Base-by-base conservation (phyloP, 2,329 filamentous ascomycete genomes). In the Hypoxylon sp. region DNA sequence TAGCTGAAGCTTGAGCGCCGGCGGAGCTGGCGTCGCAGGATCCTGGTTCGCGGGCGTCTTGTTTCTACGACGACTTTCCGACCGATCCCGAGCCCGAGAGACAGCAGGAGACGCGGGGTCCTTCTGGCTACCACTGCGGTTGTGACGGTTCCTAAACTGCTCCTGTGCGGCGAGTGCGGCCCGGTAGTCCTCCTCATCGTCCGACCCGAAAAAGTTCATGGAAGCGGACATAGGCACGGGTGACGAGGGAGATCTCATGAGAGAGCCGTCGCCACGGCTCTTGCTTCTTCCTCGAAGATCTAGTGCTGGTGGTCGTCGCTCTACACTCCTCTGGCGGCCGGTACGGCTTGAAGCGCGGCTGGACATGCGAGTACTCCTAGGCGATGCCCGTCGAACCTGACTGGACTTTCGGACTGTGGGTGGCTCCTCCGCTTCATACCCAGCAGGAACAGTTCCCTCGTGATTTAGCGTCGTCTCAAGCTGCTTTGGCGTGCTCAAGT, bases 151-250 rank as follows among this genome's bases (percentile, higher is more conserved):
- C 55, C 84, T 78, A 67, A 88, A 88, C 18, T 74, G 75, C 66
- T 86, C 83, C 60, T 83, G 79, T 0, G 79, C 83, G 41, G 78
- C 75, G 24, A 84, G 63, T 2, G 85, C 85, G 47, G 74, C 80
- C 56, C 74, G 77, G 66, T 81, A 81, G 63, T 87, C 85, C 23
- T 83, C 83, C 51, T 91, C 88, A 47, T 91, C 88, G n/a, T 88
- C 84, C 1, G 86, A 87, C 17, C 76, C 78, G 41, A 79, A 79
- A 38, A 81, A 81, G 37, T 81, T 78, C 54, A 82, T 78, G 15
- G 80, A 81, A 17, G 81, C 84, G 2, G 89, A 86, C 79, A 94
- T 88, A 3, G 92, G 90, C 18, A 92, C 77, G 1, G 93, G 92
- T 1, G 91, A 94, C 0, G 90, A 89, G 1, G 93, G 92, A 1